Conservation (phyloP, 2,329 filamentous ascomycete genomes). For the Scorias spongiosa region DNA sequence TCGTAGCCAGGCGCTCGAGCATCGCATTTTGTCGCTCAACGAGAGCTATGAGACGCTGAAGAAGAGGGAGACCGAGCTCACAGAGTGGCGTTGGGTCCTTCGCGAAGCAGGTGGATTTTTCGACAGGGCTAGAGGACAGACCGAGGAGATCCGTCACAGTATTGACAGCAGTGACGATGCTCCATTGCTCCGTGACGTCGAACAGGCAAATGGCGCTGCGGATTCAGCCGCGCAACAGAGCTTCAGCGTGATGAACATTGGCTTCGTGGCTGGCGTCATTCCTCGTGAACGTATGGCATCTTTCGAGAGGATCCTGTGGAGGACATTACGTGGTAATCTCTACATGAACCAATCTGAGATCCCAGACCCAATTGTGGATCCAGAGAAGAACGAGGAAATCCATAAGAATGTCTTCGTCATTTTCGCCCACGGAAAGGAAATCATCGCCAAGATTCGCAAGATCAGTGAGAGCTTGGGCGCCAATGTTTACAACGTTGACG, state of each 20-base stretch:
- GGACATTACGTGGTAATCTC: conserved; percentile 88
- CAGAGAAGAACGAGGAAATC: conserved; percentile 77
- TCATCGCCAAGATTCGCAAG: conserved; percentile 96
- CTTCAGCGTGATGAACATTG: conserved; percentile 97
- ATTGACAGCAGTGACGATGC: conserved; percentile 79
- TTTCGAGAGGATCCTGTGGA: conserved; percentile 95
- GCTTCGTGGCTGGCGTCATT: conserved; percentile 94
- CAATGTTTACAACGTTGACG: conserved; percentile 90
- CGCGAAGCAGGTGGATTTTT: conserved; percentile 96
- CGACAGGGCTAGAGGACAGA: conserved; percentile 86
- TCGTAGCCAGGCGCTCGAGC: conserved; percentile 81
- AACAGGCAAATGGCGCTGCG: conserved; percentile 45
- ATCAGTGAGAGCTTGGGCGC: conserved; percentile 96
- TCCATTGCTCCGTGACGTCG: conserved; percentile 80
- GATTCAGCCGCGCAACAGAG: conserved; percentile 17
- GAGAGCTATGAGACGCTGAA: conserved; percentile 98
- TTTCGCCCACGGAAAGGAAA: conserved; percentile 96
- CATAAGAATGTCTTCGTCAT: conserved; percentile 99
- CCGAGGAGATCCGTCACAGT: conserved; percentile 88
- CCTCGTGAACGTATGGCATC: conserved; percentile 80
- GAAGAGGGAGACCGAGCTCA: conserved; percentile 91
- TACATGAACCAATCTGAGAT: conserved; percentile 99
- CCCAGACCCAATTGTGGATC: conserved; percentile 79
- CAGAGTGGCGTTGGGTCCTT: conserved; percentile 96
- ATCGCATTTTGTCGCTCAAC: conserved; percentile 79